A percentile compares a stretch with the other conserved stretches of the same genome.
Evolutionary conservation across 2,329 filamentous ascomycete species (phyloP).

Genomic region (Rutstroemia sydowiana): DNA sequence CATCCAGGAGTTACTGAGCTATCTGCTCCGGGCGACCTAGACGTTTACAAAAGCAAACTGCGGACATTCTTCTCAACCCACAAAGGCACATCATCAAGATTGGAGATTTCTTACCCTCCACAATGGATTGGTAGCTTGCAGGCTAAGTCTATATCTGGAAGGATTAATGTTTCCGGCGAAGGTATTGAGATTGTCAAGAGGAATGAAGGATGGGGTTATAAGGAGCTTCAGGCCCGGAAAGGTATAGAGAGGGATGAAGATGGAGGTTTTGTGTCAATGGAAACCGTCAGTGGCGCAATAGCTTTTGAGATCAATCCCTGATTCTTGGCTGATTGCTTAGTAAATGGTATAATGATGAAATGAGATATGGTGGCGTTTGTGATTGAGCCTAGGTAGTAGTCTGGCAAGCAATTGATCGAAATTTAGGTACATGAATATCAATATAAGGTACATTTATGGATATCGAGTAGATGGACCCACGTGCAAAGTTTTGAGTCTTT

Average conservation of each 20-base stretch:
- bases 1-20: not conserved
- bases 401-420: too few species aligned
- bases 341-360: too few species aligned
- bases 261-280: conserved; percentile 19
- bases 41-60: conserved; percentile 10
- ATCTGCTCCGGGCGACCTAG: not conserved
- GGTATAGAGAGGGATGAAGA: conserved; percentile 18
- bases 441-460: too few species aligned
- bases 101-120: conserved; percentile 21
- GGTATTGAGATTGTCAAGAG: conserved; percentile 19
- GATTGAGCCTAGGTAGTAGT: too few species aligned
- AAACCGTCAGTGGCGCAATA: conserved; percentile 17
- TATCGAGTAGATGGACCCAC: too few species aligned
- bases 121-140: conserved; percentile 24
- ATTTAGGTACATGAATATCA: too few species aligned
- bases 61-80: conserved; percentile 20
- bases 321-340: not conserved
- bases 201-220: conserved; percentile 18
- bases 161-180: conserved; percentile 17
- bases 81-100: conserved; percentile 15
- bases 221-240: conserved; percentile 20
- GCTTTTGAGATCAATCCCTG: not conserved
- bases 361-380: too few species aligned
- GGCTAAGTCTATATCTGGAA: conserved; percentile 21
- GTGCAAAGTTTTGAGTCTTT: too few species aligned